These are phyloP conservation scores for Nothophaeocryptopus gaeumannii DNA, from an alignment of 2,329 filamentous ascomycete genomes.

Conservation along the genomic window DNA sequence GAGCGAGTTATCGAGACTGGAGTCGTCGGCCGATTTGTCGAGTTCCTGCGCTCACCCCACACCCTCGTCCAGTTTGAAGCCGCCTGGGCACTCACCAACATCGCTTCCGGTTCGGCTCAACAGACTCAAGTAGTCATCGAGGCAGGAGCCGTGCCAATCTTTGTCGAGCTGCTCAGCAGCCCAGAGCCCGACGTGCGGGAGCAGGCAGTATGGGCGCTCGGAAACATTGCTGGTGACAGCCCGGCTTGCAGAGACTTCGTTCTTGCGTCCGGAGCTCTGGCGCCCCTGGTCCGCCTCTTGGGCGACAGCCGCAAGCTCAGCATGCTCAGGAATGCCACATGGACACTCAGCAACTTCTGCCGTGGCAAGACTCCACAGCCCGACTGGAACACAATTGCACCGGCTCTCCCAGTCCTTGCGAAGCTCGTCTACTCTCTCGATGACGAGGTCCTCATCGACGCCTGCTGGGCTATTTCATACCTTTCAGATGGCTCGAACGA, in stretches of 20 bases:
- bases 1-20: constrained; percentile 99
- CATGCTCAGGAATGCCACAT: constrained; percentile 98
- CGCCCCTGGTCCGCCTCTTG: constrained; percentile 82
- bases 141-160: constrained; percentile 95
- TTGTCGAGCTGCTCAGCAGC: constrained; percentile 91
- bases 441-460: constrained; percentile 96
- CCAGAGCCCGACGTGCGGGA: constrained; percentile 97
- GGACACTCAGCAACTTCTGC: constrained; percentile 99
- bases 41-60: constrained; percentile 96
- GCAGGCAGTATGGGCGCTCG: constrained; percentile 96
- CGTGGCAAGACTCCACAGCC: constrained; percentile 98
- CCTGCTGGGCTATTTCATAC: constrained; percentile 99
- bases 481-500: constrained; percentile 97
- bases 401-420: constrained; percentile 87
- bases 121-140: constrained; percentile 99
- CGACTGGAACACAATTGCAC: constrained; percentile 93
- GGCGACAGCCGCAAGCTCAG: constrained; percentile 98
- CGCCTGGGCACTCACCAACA: constrained; percentile 98
- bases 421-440: constrained; percentile 98
- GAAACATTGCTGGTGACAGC: constrained; percentile 98
- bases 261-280: constrained; percentile 82
- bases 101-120: constrained; percentile 92
- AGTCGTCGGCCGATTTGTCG: constrained; percentile 94
- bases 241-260: constrained; percentile 97
- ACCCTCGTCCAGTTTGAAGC: constrained; percentile 98